Conservation (phyloP, 2,329 filamentous ascomycete species). For the Orbilia quercus region DNA sequence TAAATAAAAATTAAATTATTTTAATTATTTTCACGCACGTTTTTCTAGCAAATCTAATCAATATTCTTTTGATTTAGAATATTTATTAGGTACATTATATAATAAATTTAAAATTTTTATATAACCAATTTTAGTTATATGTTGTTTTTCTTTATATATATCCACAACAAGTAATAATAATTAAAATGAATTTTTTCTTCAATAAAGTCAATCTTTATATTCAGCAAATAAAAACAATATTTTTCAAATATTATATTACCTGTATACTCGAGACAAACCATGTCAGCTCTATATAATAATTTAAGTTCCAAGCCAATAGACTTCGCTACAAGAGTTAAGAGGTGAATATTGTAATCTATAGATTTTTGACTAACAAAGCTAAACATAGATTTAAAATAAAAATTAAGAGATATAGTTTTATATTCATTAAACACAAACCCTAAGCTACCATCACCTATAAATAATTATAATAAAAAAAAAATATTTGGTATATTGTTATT, state of each 20-base stretch:
- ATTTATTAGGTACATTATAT: conserved; percentile 21
- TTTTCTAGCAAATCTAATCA: conserved; percentile 33
- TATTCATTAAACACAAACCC: conserved; percentile 1
- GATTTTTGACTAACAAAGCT: not conserved
- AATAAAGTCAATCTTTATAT: conserved; percentile 29
- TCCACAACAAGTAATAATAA: conserved; percentile 8
- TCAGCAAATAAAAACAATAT: conserved; percentile 28
- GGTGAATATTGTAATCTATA: conserved; percentile 10
- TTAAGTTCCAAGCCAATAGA: conserved; percentile 6
- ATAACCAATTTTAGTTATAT: conserved; percentile 27
- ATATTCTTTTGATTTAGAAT: conserved; percentile 10
- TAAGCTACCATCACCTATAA: conserved; percentile 4
- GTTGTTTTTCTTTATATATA: conserved; percentile 20
- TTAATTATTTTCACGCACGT: conserved; percentile 25
- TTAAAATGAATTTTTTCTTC: conserved; percentile 38
- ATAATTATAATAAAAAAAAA: not conserved
- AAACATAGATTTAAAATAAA: conserved; percentile 4
- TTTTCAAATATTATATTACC: conserved; percentile 36
- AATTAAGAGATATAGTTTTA: not conserved
- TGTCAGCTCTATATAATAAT: conserved; percentile 14
- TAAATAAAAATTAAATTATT: conserved; percentile 22
- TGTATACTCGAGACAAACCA: conserved; percentile 58
- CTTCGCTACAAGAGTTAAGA: conserved; percentile 4
- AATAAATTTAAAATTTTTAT: conserved; percentile 35
- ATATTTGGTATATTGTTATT: no score